These are phyloP conservation scores for Colletotrichum trifolii DNA, from an alignment of 2,329 filamentous ascomycete genomes.

Conservation along the genomic window DNA sequence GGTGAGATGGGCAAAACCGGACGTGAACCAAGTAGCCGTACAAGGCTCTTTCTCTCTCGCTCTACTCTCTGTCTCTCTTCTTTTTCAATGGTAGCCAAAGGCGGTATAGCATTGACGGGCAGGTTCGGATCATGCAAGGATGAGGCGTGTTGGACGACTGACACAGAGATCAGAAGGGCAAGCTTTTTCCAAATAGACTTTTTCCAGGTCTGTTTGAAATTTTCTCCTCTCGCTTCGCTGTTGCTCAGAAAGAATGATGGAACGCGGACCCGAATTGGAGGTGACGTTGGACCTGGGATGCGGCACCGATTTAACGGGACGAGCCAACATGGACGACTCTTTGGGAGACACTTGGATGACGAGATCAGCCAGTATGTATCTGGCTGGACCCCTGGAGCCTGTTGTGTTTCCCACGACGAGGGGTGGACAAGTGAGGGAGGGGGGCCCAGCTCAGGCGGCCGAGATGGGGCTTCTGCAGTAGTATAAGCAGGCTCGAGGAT, in stretches of 20 bases:
- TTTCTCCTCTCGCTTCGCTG: too few relatives aligned
- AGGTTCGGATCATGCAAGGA: slow-evolving; percentile 12
- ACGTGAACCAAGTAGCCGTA: too few relatives aligned
- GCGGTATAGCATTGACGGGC: slow-evolving; percentile 17
- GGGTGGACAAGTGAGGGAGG: neutral
- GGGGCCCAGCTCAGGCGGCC: slow-evolving; percentile 1
- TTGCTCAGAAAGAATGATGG: too few relatives aligned
- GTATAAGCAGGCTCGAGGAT: too few relatives aligned
- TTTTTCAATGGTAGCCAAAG: neutral
- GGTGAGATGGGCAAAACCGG: neutral
- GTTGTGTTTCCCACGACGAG: slow-evolving; percentile 11
- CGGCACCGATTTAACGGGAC: too few relatives aligned
- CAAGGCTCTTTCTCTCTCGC: too few relatives aligned
- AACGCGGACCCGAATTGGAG: too few relatives aligned
- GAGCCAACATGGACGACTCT: too few relatives aligned
- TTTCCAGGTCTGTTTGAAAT: too few relatives aligned
- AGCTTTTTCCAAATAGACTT: neutral
- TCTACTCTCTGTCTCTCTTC: too few relatives aligned
- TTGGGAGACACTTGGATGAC: too few relatives aligned
- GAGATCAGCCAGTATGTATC: neutral
- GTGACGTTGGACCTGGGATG: too few relatives aligned
- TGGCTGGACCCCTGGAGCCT: slow-evolving; percentile 3
- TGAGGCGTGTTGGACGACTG: neutral
- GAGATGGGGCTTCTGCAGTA: slow-evolving; percentile 2
- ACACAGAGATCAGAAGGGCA: slow-evolving; percentile 1